A percentile compares a stretch with the other conserved stretches of the same genome.
These are phyloP conservation scores for Pinus albicaulis DNA, from an alignment of 75 land plant genomes.

Conservation along the genomic window DNA sequence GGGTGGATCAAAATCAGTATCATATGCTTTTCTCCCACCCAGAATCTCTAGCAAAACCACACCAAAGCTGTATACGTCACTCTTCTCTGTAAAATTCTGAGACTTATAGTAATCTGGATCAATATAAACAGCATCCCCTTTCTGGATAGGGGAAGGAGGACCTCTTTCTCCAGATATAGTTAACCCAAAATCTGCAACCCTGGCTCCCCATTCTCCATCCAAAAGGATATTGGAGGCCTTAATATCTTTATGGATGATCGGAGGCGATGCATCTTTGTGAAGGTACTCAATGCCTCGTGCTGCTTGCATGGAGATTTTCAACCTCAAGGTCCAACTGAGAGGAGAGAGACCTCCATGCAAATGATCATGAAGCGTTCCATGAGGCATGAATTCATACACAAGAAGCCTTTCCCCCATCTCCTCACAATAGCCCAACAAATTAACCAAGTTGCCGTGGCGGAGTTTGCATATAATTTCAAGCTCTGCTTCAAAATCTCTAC, in stretches of 20 bases:
- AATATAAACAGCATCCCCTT: conserved; percentile 12
- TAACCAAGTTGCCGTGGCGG: conserved; percentile 61
- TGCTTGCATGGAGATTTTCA: conserved; percentile 52
- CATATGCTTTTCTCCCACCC: conserved; percentile 70
- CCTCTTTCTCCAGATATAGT: conserved; percentile 29
- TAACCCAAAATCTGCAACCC: conserved; percentile 67
- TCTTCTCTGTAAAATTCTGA: conserved; percentile 26
- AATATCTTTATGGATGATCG: conserved; percentile 55
- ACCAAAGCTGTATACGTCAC: conserved; percentile 68
- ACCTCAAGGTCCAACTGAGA: conserved; percentile 39
- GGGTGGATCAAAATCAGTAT: conserved; percentile 49
- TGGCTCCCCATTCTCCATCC: conserved; percentile 60
- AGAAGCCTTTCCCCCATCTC: conserved; percentile 69
- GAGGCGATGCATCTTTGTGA: conserved; percentile 49
- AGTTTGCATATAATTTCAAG: conserved; percentile 63
- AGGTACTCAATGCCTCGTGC: conserved; percentile 63
- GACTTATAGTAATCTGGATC: conserved; percentile 23
- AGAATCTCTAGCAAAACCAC: conserved; percentile 61
- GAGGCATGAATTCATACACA: conserved; percentile 65
- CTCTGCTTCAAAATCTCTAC: conserved; percentile 67
- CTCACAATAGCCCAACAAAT: conserved; percentile 70
- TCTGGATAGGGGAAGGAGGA: conserved; percentile 14
- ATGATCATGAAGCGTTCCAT: conserved; percentile 63
- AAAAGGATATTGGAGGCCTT: conserved; percentile 63
- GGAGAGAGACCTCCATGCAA: conserved; percentile 59